phyloP scores from a whole-genome alignment of 179 eudicot species.

The Carnegiea gigantea region DNA sequence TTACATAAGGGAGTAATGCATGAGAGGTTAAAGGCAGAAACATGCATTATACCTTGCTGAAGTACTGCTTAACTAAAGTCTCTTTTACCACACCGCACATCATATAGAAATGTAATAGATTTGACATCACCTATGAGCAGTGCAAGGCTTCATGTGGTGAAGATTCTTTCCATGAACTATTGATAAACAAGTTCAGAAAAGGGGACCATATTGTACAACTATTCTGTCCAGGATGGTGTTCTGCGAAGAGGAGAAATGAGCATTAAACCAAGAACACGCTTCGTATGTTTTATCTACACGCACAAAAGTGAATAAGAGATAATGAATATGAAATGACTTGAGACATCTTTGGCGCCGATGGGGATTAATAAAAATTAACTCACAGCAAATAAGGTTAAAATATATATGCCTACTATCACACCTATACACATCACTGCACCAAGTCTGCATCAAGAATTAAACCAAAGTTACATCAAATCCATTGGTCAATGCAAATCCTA shows the following conservation, averaged over 20 bases:
- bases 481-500: neutral
- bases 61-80: conserved; percentile 58
- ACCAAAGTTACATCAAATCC: neutral
- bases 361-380: conserved; percentile 30
- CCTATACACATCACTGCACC: no score
- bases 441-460: conserved; percentile 44
- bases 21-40: neutral
- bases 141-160: conserved; percentile 16
- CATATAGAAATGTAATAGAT: conserved; percentile 65
- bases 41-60: conserved; percentile 53
- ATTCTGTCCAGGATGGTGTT: conserved; percentile 93
- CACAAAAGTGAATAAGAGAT: neutral
- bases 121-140: conserved; percentile 58
- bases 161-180: conserved; percentile 20
- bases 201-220: conserved; percentile 81
- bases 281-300: conserved; percentile 63
- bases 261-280: conserved; percentile 77
- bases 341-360: neutral
- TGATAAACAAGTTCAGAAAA: conserved; percentile 27
- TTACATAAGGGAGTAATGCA: neutral
- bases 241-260: conserved; percentile 87
- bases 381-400: conserved; percentile 68
- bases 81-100: conserved; percentile 69
- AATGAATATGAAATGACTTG: conserved; percentile 23
- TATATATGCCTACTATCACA: no score